Evolutionary conservation across 768 basidiomycete species (phyloP).

Genomic region (Cystofilobasidium ferigula): DNA sequence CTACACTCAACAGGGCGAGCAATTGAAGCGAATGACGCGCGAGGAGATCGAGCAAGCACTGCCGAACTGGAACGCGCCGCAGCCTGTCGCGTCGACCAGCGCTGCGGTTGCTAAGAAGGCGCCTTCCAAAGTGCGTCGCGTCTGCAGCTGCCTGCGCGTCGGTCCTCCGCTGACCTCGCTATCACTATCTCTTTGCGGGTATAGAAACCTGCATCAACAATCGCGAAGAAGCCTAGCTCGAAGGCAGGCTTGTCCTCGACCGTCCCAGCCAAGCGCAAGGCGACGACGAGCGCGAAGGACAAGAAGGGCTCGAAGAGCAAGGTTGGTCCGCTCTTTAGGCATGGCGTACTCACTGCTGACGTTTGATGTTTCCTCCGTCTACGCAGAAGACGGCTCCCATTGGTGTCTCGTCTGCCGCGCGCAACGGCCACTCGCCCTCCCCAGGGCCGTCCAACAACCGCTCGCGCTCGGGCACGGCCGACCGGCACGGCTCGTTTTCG

Average conservation of each 20-base stretch:
- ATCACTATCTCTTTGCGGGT: too few species aligned
- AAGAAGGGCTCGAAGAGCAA: conserved; percentile 14
- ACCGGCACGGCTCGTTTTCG: background rate
- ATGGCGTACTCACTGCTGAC: too few species aligned
- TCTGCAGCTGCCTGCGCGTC: too few species aligned
- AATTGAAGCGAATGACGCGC: background rate
- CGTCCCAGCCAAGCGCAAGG: background rate
- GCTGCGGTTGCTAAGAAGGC: too few species aligned
- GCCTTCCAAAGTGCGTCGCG: too few species aligned
- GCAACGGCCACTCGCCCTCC: background rate
- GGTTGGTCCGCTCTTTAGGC: background rate
- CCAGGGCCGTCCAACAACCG: background rate
- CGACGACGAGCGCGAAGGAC: background rate
- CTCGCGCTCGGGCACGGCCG: background rate
- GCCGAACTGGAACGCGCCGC: too few species aligned
- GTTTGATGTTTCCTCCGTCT: background rate
- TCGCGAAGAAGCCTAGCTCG: background rate
- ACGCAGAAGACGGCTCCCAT: background rate
- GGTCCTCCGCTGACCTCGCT: too few species aligned
- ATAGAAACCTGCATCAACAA: too few species aligned
- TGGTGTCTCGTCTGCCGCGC: background rate
- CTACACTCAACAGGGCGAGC: background rate
- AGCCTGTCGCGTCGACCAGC: background rate
- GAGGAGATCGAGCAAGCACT: background rate
- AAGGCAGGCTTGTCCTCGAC: background rate